Evolutionary conservation across 2,329 filamentous ascomycete species (phyloP).

Genomic region (Penicillium olsonii): DNA sequence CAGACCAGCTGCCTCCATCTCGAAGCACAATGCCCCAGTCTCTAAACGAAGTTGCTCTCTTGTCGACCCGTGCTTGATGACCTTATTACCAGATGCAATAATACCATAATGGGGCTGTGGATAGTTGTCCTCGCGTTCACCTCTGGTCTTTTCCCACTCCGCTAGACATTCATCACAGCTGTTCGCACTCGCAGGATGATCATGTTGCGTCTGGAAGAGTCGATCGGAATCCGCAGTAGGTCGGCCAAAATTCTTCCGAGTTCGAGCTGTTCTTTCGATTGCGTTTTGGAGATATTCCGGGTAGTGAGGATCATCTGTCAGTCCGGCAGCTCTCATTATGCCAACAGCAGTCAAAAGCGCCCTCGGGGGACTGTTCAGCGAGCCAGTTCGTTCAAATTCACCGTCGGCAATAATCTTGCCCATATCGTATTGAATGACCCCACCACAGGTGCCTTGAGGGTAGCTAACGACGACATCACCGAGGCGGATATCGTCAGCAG

Average conservation of each 20-base stretch:
- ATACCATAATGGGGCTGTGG: not conserved
- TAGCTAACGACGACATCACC: slow-evolving; percentile 10
- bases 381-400: slow-evolving; percentile 17
- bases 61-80: not conserved
- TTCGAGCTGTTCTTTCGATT: not conserved
- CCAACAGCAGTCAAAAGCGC: not conserved
- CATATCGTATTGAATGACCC: slow-evolving; percentile 22
- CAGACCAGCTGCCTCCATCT: slow-evolving; percentile 1
- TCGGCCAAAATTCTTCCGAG: not conserved
- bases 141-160: not conserved
- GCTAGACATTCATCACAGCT: not conserved
- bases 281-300: not conserved
- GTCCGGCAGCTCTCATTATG: not conserved
- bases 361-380: slow-evolving; percentile 20
- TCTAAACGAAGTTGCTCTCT: not conserved
- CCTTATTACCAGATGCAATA: not conserved
- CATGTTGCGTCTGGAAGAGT: not conserved
- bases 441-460: slow-evolving; percentile 1
- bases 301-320: not conserved
- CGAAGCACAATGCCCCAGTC: not conserved
- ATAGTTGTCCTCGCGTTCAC: not conserved
- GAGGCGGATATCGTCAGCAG: slow-evolving; percentile 29
- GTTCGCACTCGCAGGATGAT: not conserved
- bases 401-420: slow-evolving; percentile 16
- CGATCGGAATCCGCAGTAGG: not conserved